phyloP scores from a whole-genome alignment of 805 yeast species.

The Candida xyloterini region DNA sequence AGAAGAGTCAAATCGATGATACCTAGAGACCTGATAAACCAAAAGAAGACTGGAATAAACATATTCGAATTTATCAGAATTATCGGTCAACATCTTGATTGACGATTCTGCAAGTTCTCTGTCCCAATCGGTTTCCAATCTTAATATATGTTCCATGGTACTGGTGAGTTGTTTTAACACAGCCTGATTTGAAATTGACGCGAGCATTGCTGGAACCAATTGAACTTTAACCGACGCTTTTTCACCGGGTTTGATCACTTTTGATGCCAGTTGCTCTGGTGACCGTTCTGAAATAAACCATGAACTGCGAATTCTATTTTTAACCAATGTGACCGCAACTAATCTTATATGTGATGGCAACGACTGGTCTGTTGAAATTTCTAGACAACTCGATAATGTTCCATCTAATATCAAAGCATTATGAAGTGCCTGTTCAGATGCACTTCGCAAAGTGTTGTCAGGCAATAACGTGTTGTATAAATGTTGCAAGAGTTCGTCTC shows the following conservation, averaged over 20 bases:
- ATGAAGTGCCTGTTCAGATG: constrained; percentile 42
- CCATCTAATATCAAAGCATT: constrained; percentile 43
- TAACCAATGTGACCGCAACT: constrained; percentile 80
- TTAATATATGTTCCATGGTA: constrained; percentile 52
- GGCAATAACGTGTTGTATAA: constrained; percentile 50
- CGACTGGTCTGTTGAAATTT: constrained; percentile 37
- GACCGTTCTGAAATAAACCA: constrained; percentile 49
- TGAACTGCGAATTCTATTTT: constrained; percentile 62
- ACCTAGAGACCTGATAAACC: constrained; percentile 64
- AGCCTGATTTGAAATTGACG: constrained; percentile 38
- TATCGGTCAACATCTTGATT: constrained; percentile 41
- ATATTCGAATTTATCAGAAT: constrained; percentile 38
- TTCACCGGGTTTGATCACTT: constrained; percentile 45
- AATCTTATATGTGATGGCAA: constrained; percentile 50
- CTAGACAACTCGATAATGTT: constrained; percentile 43
- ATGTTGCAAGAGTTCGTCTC: constrained; percentile 40
- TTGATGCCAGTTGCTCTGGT: constrained; percentile 18
- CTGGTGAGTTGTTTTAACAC: constrained; percentile 57
- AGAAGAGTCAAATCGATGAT: constrained; percentile 67
- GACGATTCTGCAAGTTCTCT: constrained; percentile 48
- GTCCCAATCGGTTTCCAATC: constrained; percentile 47
- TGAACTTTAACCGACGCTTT: constrained; percentile 63
- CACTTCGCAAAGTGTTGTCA: constrained; percentile 38
- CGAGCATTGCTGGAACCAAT: constrained; percentile 55
- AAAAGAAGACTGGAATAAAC: constrained; percentile 68